Evolutionary conservation across 176 grass and related monocot genomes (phyloP), one percentile per base, ranked within the genome.

Genomic region (Carex cristatella): DNA sequence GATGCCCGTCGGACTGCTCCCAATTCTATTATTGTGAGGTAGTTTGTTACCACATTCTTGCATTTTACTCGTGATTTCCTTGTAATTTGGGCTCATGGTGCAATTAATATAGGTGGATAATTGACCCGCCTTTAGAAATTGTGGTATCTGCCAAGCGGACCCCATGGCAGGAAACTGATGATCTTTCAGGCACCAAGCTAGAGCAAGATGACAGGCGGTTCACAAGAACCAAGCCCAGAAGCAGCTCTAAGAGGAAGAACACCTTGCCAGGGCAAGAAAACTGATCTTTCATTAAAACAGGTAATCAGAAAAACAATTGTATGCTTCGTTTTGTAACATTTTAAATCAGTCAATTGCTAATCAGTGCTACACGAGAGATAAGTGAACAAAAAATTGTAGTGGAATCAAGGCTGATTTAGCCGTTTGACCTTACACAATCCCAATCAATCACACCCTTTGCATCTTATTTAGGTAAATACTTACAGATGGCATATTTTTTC

Each of bases 41-140:
- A 75, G 33, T 75, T 33, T 57, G 27, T 5, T 49, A 78, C 28
- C 12, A 78, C 51, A 13, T 56, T 5, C 73, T 56, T 78, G 51
- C 74, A 58, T 18, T 79, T 2, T 5, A 57, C 11, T 79, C 2
- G 11, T 33, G 38, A 56, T 57, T 75, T 27, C 49, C 27, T 57
- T 74, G 3, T 79, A 75, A 58, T 58, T 58, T 79, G 12, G 12
- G 49, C 30, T 33, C 74, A 10, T 58, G 4, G 35, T 57, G 10
- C 12, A 63, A 62, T 89, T 27, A 63, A 62, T 88, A 75, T 86
- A 99, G 96, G 14, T 99, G 96, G 96, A 87, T 94, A 57, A 95
- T 99, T 51, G 90, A 95, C 66, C 91, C 93, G 27, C 91, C 93
- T 84, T 80, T 99, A 88, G 93, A 99, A 49, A 88, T 95, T 0